Evolutionary conservation across 768 basidiomycete species (phyloP).

Genomic region (Suillus discolor): DNA sequence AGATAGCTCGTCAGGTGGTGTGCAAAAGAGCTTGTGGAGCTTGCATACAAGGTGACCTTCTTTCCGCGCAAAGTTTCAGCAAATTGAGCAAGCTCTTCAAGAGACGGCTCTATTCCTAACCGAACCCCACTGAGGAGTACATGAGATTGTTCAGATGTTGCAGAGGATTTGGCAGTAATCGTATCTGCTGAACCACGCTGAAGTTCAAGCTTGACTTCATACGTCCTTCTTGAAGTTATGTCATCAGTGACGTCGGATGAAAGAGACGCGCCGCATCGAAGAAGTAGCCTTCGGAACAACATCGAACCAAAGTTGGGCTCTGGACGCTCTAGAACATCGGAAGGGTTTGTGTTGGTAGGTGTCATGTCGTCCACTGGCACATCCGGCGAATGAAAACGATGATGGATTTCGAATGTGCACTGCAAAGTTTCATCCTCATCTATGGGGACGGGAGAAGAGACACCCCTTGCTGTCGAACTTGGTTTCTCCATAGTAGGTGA

Average conservation of each 20-base stretch:
- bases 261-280: constrained; percentile 55
- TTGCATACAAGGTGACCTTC: constrained; percentile 82
- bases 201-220: constrained; percentile 66
- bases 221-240: constrained; percentile 51
- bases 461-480: constrained; percentile 25
- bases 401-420: constrained; percentile 61
- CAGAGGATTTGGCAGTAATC: constrained; percentile 39
- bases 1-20: constrained; percentile 92
- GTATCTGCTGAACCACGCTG: constrained; percentile 56
- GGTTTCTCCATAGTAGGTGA: constrained; percentile 27
- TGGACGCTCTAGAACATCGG: constrained; percentile 26
- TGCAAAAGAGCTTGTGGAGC: constrained; percentile 85
- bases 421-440: constrained; percentile 43
- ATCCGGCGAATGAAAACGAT: constrained; percentile 41
- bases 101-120: constrained; percentile 69
- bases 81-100: constrained; percentile 79
- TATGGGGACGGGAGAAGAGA: constrained; percentile 23
- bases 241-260: constrained; percentile 42
- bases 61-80: constrained; percentile 82
- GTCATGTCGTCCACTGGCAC: constrained; percentile 13
- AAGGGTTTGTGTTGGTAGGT: constrained; percentile 14
- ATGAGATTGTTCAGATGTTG: constrained; percentile 50
- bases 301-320: constrained; percentile 49
- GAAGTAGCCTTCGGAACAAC: constrained; percentile 62
- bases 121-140: constrained; percentile 51